Base-by-base conservation (phyloP, 1,139 yeast genomes). In the Scheffersomyces titani region DNA sequence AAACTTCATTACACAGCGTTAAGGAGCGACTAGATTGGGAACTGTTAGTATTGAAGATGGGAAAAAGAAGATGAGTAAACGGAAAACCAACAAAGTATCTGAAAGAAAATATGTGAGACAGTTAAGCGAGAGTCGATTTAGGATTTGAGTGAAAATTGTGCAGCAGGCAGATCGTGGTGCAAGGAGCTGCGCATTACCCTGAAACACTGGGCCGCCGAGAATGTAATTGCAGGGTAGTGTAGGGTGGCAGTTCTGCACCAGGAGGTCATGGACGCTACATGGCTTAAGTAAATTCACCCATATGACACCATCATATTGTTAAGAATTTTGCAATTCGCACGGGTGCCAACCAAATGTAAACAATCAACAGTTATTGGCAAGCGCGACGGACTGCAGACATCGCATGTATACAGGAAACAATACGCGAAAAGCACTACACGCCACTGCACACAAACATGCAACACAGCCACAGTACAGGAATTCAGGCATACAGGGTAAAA, bases 1-100 rank as follows among this genome's bases (percentile, higher is more conserved):
- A 54, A 75, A 70, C 65, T 72, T 75, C 80, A 76, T 76, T 52
- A 30, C 22, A 21, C 54, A 54, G 53, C 45, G 49, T 51, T 48
- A 63, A 62, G 64, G 65, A 63, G 56, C 55, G 65, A 61, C 65
- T 63, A 59, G 52, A 54, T 30, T 11, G 40, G 40, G 40, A 30
- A 30, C 40, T 30, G 40, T 30, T 30, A 30, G 40, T 30, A 30
- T 30, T 30, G 40, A 30, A 30, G 40, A 30, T 30, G 40, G 13
- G 40, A 16, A 30, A 30, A 30, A 30, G 40, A 30, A 30, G 16
- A 30, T 3, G 16, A 30, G 30, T 6, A 7, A 7, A 30, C 13
- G 40, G 40, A 30, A 30, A 30, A 30, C 40, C 4, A 30, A 30
- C 40, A 30, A 30, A 30, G 40, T 30, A 16, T 30, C 40, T 30